A percentile compares a stretch with the other conserved stretches of the same genome.
These are phyloP conservation scores for Lanmaoa pseudosensibilis DNA, from an alignment of 768 basidiomycete genomes.

Conservation along the genomic window DNA sequence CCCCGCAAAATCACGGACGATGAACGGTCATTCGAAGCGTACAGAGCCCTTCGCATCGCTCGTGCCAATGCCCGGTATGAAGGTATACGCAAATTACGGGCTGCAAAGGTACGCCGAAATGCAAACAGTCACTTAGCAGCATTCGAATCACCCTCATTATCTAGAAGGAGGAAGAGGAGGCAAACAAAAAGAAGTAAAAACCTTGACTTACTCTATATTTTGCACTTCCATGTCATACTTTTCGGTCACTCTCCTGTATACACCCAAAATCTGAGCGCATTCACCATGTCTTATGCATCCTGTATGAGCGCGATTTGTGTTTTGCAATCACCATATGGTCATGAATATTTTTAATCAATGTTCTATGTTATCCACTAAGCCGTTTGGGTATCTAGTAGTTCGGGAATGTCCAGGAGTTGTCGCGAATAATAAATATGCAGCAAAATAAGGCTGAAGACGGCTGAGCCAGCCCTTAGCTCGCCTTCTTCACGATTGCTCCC, in stretches of 20 bases:
- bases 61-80: slow-evolving; percentile 83
- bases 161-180: slow-evolving; percentile 90
- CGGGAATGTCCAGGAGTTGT: background rate
- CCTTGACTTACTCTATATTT: slow-evolving; percentile 11
- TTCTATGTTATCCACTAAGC: background rate
- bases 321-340: background rate
- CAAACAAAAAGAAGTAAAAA: slow-evolving; percentile 83
- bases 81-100: slow-evolving; percentile 83
- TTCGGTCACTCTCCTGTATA: slow-evolving; percentile 26
- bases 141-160: slow-evolving; percentile 19
- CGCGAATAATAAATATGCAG: background rate
- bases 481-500: slow-evolving; percentile 57
- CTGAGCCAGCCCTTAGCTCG: slow-evolving; percentile 2
- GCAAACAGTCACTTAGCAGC: background rate
- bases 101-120: slow-evolving; percentile 66
- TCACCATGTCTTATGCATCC: slow-evolving; percentile 31
- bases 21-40: slow-evolving; percentile 89
- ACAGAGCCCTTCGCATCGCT: slow-evolving; percentile 80
- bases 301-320: slow-evolving; percentile 20
- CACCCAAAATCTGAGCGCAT: slow-evolving; percentile 39
- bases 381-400: slow-evolving; percentile 19
- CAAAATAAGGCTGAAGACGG: background rate
- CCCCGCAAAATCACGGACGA: slow-evolving; percentile 92
- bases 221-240: slow-evolving; percentile 27
- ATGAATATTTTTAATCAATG: background rate